These are phyloP conservation scores for Tulasnella sp. DNA, from an alignment of 768 basidiomycete species.

Conservation along the genomic window DNA sequence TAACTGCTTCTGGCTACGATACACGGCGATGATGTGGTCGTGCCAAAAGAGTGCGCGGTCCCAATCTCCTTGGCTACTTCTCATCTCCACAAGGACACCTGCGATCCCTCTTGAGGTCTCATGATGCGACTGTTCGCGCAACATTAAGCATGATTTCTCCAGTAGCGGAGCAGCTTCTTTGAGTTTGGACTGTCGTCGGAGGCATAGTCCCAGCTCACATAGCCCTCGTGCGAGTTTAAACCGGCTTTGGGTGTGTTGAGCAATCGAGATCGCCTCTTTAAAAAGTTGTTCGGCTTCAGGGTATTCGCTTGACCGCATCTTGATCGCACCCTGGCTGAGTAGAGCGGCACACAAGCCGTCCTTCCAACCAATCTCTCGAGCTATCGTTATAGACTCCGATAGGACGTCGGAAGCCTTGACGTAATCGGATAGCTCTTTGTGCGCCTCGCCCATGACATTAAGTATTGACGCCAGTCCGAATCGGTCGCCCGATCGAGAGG, in stretches of 20 bases:
- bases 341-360: neutral
- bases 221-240: neutral
- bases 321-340: neutral
- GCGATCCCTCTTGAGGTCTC: neutral
- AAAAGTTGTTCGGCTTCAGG: neutral
- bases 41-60: neutral
- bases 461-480: neutral
- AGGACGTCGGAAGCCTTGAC: neutral
- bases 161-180: neutral
- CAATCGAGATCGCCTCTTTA: neutral
- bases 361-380: neutral
- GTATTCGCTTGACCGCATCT: neutral
- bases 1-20: neutral
- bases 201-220: neutral
- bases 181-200: neutral
- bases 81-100: neutral
- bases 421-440: neutral
- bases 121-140: neutral
- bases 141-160: neutral
- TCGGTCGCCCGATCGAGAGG: neutral
- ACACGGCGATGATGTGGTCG: neutral
- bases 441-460: neutral
- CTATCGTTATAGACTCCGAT: neutral
- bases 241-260: neutral
- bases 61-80: neutral